Conservation (phyloP, 163 green algal genomes). For the Chlorella variabilis region DNA sequence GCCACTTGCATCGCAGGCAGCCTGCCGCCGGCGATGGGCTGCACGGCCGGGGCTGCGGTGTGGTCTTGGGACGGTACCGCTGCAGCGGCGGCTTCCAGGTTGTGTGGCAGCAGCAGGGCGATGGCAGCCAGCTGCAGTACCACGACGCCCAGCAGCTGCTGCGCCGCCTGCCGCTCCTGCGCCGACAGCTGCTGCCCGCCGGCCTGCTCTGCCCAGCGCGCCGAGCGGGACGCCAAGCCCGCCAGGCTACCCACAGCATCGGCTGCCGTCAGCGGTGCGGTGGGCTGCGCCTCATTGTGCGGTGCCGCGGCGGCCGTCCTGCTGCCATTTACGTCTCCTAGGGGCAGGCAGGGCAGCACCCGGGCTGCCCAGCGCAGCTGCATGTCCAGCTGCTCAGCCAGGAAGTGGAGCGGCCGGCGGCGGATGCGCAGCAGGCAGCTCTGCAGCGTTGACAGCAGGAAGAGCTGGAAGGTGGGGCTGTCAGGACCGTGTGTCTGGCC, state of each 20-base stretch:
- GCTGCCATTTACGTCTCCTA: neutral
- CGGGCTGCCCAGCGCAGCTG: slow-evolving; percentile 27
- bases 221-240: neutral
- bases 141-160: neutral
- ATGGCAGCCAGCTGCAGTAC: slow-evolving; percentile 18
- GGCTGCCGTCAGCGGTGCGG: neutral
- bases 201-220: neutral
- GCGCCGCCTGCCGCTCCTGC: neutral
- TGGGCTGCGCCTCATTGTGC: neutral
- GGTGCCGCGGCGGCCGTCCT: no score
- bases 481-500: neutral
- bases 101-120: slow-evolving; percentile 5
- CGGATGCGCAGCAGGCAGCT: slow-evolving; percentile 38
- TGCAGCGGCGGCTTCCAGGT: neutral
- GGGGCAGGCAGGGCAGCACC: slow-evolving; percentile 20
- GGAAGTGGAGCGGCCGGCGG: slow-evolving; percentile 24
- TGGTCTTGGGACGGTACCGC: neutral
- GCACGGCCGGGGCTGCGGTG: neutral
- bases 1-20: neutral
- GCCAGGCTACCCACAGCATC: neutral
- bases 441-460: slow-evolving; percentile 18
- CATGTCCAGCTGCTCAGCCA: slow-evolving; percentile 25
- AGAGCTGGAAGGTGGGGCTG: slow-evolving; percentile 24
- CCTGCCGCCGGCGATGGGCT: neutral
- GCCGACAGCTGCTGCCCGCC: neutral